Conservation (phyloP, 2,329 filamentous ascomycete genomes). For the Botrytis deweyae region DNA sequence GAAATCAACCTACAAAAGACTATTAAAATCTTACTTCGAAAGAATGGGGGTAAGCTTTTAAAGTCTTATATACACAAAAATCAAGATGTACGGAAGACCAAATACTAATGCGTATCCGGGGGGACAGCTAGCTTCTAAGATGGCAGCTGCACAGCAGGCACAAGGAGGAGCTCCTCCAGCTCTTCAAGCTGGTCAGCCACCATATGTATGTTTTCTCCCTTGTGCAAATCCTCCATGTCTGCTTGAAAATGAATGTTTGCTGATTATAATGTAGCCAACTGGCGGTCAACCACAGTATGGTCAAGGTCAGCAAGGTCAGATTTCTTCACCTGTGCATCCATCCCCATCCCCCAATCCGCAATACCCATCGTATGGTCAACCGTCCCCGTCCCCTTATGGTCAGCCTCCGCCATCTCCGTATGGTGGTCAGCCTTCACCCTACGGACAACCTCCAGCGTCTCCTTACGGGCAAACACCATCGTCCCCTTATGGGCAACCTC, state of each 20-base stretch:
- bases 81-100: constrained; percentile 17
- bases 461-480: neutral
- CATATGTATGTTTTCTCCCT: constrained; percentile 16
- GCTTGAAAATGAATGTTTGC: constrained; percentile 1
- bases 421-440: neutral
- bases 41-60: constrained; percentile 24
- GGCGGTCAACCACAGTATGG: constrained; percentile 15
- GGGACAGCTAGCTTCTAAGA: constrained; percentile 20
- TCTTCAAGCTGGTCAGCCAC: constrained; percentile 17
- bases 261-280: constrained; percentile 14
- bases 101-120: constrained; percentile 18
- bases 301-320: constrained; percentile 16
- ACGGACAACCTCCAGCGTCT: neutral
- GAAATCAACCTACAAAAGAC: neutral
- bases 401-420: constrained; percentile 5
- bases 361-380: constrained; percentile 1
- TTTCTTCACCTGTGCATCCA: constrained; percentile 8
- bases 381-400: neutral
- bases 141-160: constrained; percentile 21
- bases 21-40: constrained; percentile 17
- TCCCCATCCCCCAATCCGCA: constrained; percentile 14
- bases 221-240: neutral
- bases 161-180: constrained; percentile 17
- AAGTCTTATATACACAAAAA: neutral
- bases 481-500: neutral